Conservation (phyloP, 768 basidiomycete species). For the Inosperma sp. region DNA sequence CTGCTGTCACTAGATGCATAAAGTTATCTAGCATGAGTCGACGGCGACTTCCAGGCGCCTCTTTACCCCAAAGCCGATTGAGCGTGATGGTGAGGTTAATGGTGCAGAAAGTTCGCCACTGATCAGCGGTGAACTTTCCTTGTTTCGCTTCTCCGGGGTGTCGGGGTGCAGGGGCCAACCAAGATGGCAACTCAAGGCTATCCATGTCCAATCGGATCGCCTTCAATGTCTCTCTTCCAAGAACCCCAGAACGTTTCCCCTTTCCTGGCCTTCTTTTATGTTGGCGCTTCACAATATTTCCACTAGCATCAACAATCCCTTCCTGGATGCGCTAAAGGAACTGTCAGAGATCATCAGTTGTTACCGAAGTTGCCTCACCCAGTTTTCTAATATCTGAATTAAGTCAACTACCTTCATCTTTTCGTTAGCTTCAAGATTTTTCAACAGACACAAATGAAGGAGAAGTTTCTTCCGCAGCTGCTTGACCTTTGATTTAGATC, state of each 20-base stretch:
- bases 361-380: too few species aligned
- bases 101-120: slow-evolving; percentile 31
- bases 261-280: not conserved
- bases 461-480: too few species aligned
- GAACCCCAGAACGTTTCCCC: slow-evolving; percentile 1
- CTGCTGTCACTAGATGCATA: slow-evolving; percentile 30
- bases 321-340: too few species aligned
- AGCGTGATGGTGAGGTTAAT: slow-evolving; percentile 31
- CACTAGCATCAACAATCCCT: not conserved
- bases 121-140: slow-evolving; percentile 27
- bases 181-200: slow-evolving; percentile 17
- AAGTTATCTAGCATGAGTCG: slow-evolving; percentile 22
- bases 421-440: too few species aligned
- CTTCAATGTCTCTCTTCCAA: slow-evolving; percentile 12
- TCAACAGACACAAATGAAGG: too few species aligned
- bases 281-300: not conserved
- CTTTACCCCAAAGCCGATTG: slow-evolving; percentile 28
- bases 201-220: slow-evolving; percentile 19
- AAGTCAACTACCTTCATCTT: too few species aligned
- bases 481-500: too few species aligned
- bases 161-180: slow-evolving; percentile 15
- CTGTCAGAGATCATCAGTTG: too few species aligned
- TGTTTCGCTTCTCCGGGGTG: slow-evolving; percentile 15
- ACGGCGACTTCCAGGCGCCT: slow-evolving; percentile 9
- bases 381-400: too few species aligned